A percentile compares a stretch with the other conserved stretches of the same genome.
phyloP scores from a whole-genome alignment of 495 filamentous ascomycete genomes.

The Cairneyella variabilis region DNA sequence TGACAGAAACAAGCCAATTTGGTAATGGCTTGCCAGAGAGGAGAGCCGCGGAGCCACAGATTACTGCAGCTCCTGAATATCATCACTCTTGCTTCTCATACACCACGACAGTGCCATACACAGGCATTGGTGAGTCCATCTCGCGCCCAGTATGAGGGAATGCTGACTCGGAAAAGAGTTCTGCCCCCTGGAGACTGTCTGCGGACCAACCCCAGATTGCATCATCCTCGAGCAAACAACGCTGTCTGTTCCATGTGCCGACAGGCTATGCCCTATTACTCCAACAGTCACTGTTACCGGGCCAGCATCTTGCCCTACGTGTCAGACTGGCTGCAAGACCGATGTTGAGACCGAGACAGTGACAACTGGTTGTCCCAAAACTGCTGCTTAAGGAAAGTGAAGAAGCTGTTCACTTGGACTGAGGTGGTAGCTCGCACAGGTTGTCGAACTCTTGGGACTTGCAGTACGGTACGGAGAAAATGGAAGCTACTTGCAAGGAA shows the following conservation, averaged over 20 bases:
- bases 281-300: constrained; percentile 18
- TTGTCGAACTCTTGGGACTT: no score
- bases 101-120: constrained; percentile 15
- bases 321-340: constrained; percentile 13
- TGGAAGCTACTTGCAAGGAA: no score
- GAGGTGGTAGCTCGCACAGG: no score
- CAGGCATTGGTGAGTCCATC: constrained; percentile 3
- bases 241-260: constrained; percentile 43
- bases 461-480: no score
- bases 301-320: neutral
- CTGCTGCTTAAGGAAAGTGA: neutral
- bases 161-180: neutral
- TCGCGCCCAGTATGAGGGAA: neutral
- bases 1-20: constrained; percentile 7
- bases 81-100: constrained; percentile 15
- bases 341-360: constrained; percentile 3
- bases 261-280: constrained; percentile 37
- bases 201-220: constrained; percentile 8
- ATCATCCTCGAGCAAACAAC: neutral
- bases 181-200: constrained; percentile 6
- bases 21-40: constrained; percentile 5
- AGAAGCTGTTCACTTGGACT: no score
- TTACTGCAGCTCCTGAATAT: constrained; percentile 2
- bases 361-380: neutral
- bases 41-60: neutral